phyloP scores from a whole-genome alignment of 495 filamentous ascomycete species.

The Poronia punctata region DNA sequence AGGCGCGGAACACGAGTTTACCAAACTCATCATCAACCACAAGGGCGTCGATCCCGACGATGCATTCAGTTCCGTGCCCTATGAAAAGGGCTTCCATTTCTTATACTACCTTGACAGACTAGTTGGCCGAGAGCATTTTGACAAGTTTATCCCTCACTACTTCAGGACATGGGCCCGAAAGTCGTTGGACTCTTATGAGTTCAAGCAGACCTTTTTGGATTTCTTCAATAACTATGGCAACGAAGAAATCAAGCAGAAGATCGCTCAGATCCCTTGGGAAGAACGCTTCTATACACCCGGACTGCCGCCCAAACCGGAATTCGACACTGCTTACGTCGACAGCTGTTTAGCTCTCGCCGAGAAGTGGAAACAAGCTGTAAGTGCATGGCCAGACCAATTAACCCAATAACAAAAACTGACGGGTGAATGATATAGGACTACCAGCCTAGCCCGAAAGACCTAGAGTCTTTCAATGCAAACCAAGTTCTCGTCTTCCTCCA shows the following conservation, averaged over 20 bases:
- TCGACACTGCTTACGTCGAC: constrained; percentile 82
- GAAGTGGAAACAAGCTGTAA: constrained; percentile 58
- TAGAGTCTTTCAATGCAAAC: constrained; percentile 67
- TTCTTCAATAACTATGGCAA: constrained; percentile 70
- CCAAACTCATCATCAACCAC: constrained; percentile 77
- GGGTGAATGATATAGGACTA: constrained; percentile 44
- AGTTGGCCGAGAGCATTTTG: constrained; percentile 77
- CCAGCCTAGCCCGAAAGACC: constrained; percentile 59
- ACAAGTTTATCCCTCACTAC: constrained; percentile 92
- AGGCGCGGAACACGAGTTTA: constrained; percentile 82
- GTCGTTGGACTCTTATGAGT: constrained; percentile 86
- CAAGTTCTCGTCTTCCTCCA: constrained; percentile 90
- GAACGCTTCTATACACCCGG: constrained; percentile 78
- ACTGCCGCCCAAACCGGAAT: constrained; percentile 80
- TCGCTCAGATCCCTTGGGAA: constrained; percentile 78
- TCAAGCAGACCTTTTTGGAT: constrained; percentile 75
- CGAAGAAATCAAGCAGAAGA: constrained; percentile 52
- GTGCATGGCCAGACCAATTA: constrained; percentile 1
- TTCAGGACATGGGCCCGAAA: constrained; percentile 74
- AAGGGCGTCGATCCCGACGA: constrained; percentile 92
- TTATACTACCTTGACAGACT: constrained; percentile 79
- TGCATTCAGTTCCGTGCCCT: constrained; percentile 82
- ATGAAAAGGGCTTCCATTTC: constrained; percentile 56
- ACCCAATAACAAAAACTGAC: constrained; percentile 7
- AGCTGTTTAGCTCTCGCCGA: constrained; percentile 73